Conservation (phyloP, 306 rosid species). For the Erythrophleum fordii region DNA sequence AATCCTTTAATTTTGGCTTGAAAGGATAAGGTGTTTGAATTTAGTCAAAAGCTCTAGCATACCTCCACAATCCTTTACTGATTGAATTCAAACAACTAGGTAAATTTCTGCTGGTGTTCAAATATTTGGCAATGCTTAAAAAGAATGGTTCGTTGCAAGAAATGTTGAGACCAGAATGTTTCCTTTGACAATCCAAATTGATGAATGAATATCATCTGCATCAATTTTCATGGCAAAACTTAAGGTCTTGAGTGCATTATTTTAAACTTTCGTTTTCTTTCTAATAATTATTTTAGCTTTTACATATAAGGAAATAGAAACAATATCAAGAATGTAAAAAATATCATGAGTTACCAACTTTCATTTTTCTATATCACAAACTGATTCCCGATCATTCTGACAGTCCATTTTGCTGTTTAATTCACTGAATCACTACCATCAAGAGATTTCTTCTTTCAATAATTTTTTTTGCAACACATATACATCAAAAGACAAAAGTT, state of each 20-base stretch:
- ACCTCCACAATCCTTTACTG: neutral
- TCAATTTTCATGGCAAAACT: too few relatives aligned
- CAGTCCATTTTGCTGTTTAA: slow-evolving; percentile 17
- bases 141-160: slow-evolving; percentile 6
- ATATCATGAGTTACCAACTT: slow-evolving; percentile 30
- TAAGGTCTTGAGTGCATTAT: too few relatives aligned
- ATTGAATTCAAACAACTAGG: neutral
- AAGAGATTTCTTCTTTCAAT: slow-evolving; percentile 21
- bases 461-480: slow-evolving; percentile 27
- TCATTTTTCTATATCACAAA: neutral
- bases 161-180: too few relatives aligned
- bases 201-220: neutral
- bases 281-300: too few relatives aligned
- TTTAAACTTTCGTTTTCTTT: too few relatives aligned
- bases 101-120: neutral
- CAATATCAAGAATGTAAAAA: too few relatives aligned
- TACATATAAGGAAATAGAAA: too few relatives aligned
- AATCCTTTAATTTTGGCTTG: neutral
- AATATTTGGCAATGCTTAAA: neutral
- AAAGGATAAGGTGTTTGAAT: neutral
- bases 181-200: too few relatives aligned
- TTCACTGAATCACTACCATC: slow-evolving; percentile 7
- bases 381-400: slow-evolving; percentile 26
- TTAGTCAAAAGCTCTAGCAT: neutral
- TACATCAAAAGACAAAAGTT: neutral